phyloP scores from a whole-genome alignment of 768 basidiomycete genomes.

The Suillus luteus region DNA sequence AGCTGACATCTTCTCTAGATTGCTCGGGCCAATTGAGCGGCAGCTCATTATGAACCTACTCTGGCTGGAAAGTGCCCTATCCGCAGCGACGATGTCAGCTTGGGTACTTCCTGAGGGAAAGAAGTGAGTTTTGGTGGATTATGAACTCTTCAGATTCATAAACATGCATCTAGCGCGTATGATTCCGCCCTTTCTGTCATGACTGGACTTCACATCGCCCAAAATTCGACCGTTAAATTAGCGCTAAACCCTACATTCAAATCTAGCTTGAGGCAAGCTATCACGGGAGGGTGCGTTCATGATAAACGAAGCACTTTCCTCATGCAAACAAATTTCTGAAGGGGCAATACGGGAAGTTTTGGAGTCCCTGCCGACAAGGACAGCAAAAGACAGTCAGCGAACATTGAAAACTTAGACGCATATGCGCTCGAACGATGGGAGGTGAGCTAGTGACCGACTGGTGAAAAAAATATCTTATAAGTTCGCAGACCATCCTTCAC shows the following conservation, averaged over 20 bases:
- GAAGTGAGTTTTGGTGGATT: slow-evolving; percentile 47
- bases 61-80: slow-evolving; percentile 81
- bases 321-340: slow-evolving; percentile 30
- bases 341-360: slow-evolving; percentile 80
- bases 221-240: slow-evolving; percentile 59
- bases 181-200: slow-evolving; percentile 67
- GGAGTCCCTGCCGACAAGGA: slow-evolving; percentile 74
- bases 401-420: slow-evolving; percentile 66
- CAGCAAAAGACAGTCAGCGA: slow-evolving; percentile 55
- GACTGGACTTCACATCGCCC: slow-evolving; percentile 67
- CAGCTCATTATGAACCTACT: slow-evolving; percentile 87
- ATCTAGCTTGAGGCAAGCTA: slow-evolving; percentile 74
- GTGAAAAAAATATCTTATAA: neutral
- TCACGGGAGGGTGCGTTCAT: slow-evolving; percentile 78
- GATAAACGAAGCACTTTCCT: slow-evolving; percentile 10
- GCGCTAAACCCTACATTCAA: slow-evolving; percentile 77
- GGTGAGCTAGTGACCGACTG: slow-evolving; percentile 43
- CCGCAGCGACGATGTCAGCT: slow-evolving; percentile 64
- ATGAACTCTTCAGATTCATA: neutral
- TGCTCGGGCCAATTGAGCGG: slow-evolving; percentile 76
- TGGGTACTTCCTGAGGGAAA: slow-evolving; percentile 78
- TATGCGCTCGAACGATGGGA: slow-evolving; percentile 92
- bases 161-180: slow-evolving; percentile 55
- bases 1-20: slow-evolving; percentile 40
- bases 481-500: slow-evolving; percentile 83